Evolutionary conservation across 495 filamentous ascomycete species (phyloP).

Genomic region (Pyrenopolyporus hunteri): DNA sequence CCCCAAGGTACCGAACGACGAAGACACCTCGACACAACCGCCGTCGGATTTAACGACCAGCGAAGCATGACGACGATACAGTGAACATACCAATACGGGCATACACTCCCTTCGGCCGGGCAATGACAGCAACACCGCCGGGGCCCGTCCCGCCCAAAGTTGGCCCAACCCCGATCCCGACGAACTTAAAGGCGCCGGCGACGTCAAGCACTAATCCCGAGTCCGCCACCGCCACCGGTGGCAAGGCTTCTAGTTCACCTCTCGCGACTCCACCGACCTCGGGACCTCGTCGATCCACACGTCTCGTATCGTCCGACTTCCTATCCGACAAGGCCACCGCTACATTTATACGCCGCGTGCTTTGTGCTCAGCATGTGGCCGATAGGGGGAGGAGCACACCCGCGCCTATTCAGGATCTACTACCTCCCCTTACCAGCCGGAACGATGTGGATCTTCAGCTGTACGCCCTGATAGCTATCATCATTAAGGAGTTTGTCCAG

Average conservation of each 20-base stretch:
- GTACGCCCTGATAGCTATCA: conserved; percentile 87
- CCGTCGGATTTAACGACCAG: background rate
- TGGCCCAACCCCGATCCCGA: conserved; percentile 23
- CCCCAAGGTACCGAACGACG: background rate
- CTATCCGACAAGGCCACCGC: conserved; percentile 59
- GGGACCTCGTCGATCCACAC: conserved; percentile 40
- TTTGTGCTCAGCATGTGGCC: conserved; percentile 55
- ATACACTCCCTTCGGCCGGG: conserved; percentile 27
- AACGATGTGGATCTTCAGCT: conserved; percentile 91
- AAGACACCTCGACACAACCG: too few relatives aligned
- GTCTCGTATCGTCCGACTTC: conserved; percentile 45
- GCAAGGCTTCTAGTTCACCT: conserved; percentile 18
- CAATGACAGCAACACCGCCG: conserved; percentile 34
- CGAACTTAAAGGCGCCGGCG: conserved; percentile 40
- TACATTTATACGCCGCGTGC: conserved; percentile 56
- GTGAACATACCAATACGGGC: conserved; percentile 9
- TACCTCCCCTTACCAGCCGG: conserved; percentile 90
- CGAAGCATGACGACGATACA: conserved; percentile 15
- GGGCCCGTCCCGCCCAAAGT: conserved; percentile 31
- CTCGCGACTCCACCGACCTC: conserved; percentile 22
- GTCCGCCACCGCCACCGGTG: conserved; percentile 30
- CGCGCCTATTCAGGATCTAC: conserved; percentile 69
- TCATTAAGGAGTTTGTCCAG: conserved; percentile 85
- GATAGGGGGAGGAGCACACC: conserved; percentile 52
- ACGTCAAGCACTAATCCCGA: conserved; percentile 38